phyloP scores from a whole-genome alignment of 805 yeast genomes.

The Wickerhamiella azymoides region DNA sequence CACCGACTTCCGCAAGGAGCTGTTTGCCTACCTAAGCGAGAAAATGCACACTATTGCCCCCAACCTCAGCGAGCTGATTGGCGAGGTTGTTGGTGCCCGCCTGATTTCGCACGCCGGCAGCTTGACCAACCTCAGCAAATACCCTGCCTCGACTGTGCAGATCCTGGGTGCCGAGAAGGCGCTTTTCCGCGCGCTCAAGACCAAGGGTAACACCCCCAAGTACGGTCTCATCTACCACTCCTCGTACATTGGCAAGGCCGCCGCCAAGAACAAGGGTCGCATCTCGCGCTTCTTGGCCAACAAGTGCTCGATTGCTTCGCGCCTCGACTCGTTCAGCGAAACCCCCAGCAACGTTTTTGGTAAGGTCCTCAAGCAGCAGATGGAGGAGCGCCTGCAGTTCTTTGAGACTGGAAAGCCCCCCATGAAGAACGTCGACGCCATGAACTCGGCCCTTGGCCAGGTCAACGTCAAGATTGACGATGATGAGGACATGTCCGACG shows the following conservation, averaged over 20 bases:
- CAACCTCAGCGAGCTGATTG: slow-evolving; percentile 87
- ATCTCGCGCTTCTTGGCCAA: slow-evolving; percentile 96
- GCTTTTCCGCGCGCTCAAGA: slow-evolving; percentile 86
- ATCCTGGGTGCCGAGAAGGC: slow-evolving; percentile 97
- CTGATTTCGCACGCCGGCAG: slow-evolving; percentile 98
- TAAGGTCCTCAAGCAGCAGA: slow-evolving; percentile 82
- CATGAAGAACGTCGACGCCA: slow-evolving; percentile 89
- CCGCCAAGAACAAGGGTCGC: slow-evolving; percentile 96
- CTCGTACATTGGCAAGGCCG: slow-evolving; percentile 84
- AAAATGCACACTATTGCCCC: slow-evolving; percentile 99
- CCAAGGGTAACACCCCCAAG: slow-evolving; percentile 93
- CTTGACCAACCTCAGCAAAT: slow-evolving; percentile 86
- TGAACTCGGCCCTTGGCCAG: slow-evolving; percentile 75
- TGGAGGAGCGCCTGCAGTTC: slow-evolving; percentile 91
- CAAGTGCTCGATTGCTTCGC: slow-evolving; percentile 97
- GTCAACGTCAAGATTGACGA: slow-evolving; percentile 29
- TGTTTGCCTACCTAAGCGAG: slow-evolving; percentile 76
- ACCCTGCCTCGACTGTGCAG: slow-evolving; percentile 98
- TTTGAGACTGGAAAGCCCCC: slow-evolving; percentile 96
- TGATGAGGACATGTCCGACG: slow-evolving; percentile 30
- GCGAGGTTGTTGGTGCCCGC: slow-evolving; percentile 98
- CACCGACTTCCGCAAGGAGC: slow-evolving; percentile 74
- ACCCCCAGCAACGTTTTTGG: slow-evolving; percentile 87
- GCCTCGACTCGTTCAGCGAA: slow-evolving; percentile 95
- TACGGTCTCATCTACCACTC: slow-evolving; percentile 93